Evolutionary conservation across 1,139 yeast genomes (phyloP).

Genomic region (Eremothecium coryli): DNA sequence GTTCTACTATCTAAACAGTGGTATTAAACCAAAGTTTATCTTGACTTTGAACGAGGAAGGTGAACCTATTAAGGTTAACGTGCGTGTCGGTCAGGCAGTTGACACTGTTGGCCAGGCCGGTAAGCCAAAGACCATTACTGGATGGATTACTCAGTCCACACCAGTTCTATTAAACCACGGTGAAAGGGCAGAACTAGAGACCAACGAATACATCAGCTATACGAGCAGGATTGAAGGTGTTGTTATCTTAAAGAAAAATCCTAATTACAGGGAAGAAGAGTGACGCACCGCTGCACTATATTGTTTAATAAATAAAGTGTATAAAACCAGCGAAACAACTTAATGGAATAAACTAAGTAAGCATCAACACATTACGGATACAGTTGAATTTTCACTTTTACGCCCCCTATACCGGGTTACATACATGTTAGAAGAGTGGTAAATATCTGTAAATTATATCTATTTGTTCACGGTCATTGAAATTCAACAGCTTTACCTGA

Average conservation of each 20-base stretch:
- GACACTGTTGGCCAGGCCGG: constrained; percentile 99
- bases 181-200: constrained; percentile 92
- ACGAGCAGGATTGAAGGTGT: constrained; percentile 83
- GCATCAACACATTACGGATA: no score
- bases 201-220: constrained; percentile 76
- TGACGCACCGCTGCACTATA: no score
- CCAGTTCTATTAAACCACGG: constrained; percentile 91
- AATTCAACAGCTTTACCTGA: constrained; percentile 91
- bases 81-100: constrained; percentile 97
- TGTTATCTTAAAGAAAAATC: constrained; percentile 84
- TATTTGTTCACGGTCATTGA: constrained; percentile 26
- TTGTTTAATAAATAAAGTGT: no score
- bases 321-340: no score
- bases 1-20: constrained; percentile 78
- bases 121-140: constrained; percentile 95
- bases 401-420: no score
- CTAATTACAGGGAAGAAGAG: constrained; percentile 65
- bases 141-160: constrained; percentile 98
- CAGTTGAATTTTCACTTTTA: no score
- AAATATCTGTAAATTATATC: constrained; percentile 1
- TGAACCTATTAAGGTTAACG: constrained; percentile 86
- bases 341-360: no score
- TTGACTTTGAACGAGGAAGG: constrained; percentile 86
- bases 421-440: background rate
- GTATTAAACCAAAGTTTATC: constrained; percentile 88